These are phyloP conservation scores for Pouteria glomerata DNA, from an alignment of 148 eudicot species.

Conservation along the genomic window DNA sequence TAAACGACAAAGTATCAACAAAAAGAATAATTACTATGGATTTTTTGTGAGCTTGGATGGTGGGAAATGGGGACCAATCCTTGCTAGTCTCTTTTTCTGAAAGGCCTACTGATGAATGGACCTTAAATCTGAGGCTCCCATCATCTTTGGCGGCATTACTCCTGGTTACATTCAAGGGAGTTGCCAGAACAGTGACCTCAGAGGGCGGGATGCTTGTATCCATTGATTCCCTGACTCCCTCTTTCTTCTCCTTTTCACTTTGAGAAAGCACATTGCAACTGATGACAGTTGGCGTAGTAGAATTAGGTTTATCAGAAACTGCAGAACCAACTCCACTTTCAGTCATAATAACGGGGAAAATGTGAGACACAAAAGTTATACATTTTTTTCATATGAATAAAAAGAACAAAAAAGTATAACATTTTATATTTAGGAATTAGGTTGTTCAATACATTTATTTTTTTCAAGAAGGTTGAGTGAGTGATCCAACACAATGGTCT, in stretches of 20 bases:
- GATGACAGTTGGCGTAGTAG: conserved; percentile 34
- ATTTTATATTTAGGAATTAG: too few species aligned
- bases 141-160: conserved; percentile 39
- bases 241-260: conserved; percentile 31
- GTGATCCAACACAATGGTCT: too few species aligned
- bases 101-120: conserved; percentile 40
- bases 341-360: too few species aligned
- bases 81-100: conserved; percentile 31
- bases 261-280: conserved; percentile 36
- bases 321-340: conserved; percentile 17
- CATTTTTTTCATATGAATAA: too few species aligned
- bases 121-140: conserved; percentile 60
- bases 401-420: too few species aligned
- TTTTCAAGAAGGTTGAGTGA: too few species aligned
- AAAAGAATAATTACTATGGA: conserved; percentile 20
- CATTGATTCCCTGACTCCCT: conserved; percentile 16
- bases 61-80: conserved; percentile 37
- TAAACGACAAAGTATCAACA: background rate
- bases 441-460: too few species aligned
- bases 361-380: too few species aligned
- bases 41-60: conserved; percentile 27
- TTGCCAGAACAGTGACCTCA: conserved; percentile 16
- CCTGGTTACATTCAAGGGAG: conserved; percentile 21
- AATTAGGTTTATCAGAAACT: conserved; percentile 32
- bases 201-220: conserved; percentile 9